Evolutionary conservation across 2,329 filamentous ascomycete genomes (phyloP), one percentile per base, ranked within the genome.

Genomic region (Beauveria australis): DNA sequence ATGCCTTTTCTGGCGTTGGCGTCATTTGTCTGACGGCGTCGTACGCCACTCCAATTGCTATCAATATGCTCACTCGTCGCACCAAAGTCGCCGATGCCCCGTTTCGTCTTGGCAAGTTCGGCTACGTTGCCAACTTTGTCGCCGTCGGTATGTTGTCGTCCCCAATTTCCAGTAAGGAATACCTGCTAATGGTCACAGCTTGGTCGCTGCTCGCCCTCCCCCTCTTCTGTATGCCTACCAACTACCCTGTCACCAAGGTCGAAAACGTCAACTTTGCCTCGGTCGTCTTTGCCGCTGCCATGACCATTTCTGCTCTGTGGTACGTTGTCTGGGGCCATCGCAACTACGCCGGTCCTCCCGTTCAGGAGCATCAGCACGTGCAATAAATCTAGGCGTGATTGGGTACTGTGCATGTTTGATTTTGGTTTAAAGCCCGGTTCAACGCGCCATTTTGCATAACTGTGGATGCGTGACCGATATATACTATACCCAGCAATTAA

Each of bases 171-270:
- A 19, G 26, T 6, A 3, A 62, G 52, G 12, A 7, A 8, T 24
- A 2, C 7, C 8, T 26, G 30, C 66, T 69, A 53, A 66, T 59
- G 57, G 47, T 53, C 16, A 58, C 65, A 86, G 83, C 75, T 57
- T 91, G 88, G 88, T 87, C 84, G 59, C 66, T 79, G 16, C 79
- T 91, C 59, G 87, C 86, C 41, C 82, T 90, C 57, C 87, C 88
- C 1, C 81, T 91, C 18, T 91, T 91, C 78, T 91, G 85, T 73
- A 89, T 89, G 85, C 88, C 87, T 0, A 80, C 84, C 0, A 73
- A 73, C 48, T 75, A 89, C n/a, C 84, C 84, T 6, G 84, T 88
- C 44, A 80, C 79, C 0, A 72, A 79, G 6, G 26, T 69, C 33
- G 70, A 74, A 19, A 79, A 77, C 44, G 87, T 90, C 78, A 91